phyloP scores from a whole-genome alignment of 2,329 filamentous ascomycete species.

The Aureobasidium pullulans region DNA sequence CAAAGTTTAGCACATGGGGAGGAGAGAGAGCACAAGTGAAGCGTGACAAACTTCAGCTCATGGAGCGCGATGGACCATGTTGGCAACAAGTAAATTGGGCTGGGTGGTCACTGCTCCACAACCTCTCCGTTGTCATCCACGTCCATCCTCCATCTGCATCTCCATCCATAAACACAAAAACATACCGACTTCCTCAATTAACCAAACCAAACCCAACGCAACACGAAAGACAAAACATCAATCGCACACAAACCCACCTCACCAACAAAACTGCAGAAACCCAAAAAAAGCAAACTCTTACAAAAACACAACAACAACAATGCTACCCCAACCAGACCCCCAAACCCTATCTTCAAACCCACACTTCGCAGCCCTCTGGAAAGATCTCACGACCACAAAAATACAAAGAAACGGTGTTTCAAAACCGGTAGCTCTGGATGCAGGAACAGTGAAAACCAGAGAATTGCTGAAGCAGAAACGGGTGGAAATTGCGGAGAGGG shows the following conservation, averaged over 20 bases:
- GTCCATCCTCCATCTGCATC: no score
- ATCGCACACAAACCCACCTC: neutral
- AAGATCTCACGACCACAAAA: conserved; percentile 36
- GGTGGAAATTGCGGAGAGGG: neutral
- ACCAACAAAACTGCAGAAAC: neutral
- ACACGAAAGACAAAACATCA: neutral
- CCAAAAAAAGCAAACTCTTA: neutral
- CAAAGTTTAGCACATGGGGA: no score
- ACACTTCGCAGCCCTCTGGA: conserved; percentile 38
- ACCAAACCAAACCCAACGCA: no score
- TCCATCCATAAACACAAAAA: neutral
- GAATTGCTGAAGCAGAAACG: conserved; percentile 21
- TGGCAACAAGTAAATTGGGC: no score
- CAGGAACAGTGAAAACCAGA: conserved; percentile 33
- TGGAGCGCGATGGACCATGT: no score
- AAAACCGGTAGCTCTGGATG: conserved; percentile 20
- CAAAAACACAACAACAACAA: conserved; percentile 18
- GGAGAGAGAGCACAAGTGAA: no score
- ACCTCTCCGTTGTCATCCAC: no score
- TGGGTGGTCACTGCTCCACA: no score
- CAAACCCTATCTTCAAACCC: conserved; percentile 33
- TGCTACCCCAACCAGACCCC: conserved; percentile 37
- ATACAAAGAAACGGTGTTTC: conserved; percentile 39
- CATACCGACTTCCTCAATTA: neutral
- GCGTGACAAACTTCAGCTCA: no score